A percentile compares a stretch with the other conserved stretches of the same genome.
Evolutionary conservation across 2,329 filamentous ascomycete genomes (phyloP).

Genomic region (Penicillium freii): DNA sequence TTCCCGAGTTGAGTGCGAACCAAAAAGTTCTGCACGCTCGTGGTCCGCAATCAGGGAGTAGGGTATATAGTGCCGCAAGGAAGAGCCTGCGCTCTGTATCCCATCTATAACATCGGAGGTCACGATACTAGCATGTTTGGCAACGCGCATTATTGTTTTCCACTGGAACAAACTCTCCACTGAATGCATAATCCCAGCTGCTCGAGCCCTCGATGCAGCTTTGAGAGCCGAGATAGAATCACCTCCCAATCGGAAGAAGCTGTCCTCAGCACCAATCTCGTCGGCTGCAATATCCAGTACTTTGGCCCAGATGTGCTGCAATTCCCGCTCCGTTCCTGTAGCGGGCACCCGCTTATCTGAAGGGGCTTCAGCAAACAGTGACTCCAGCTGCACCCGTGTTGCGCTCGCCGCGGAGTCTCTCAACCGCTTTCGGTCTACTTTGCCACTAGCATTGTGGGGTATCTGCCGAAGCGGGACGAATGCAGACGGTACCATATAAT

Average conservation of each 20-base stretch:
- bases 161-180: slow-evolving; percentile 8
- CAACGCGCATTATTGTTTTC: slow-evolving; percentile 4
- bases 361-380: background rate
- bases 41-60: background rate
- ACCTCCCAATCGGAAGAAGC: slow-evolving; percentile 13
- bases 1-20: background rate
- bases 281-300: background rate
- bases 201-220: slow-evolving; percentile 3
- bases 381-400: slow-evolving; percentile 1
- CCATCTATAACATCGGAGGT: background rate
- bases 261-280: slow-evolving; percentile 7
- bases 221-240: slow-evolving; percentile 12
- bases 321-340: background rate
- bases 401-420: background rate
- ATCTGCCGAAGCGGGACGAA: slow-evolving; percentile 5
- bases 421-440: slow-evolving; percentile 11
- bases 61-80: background rate
- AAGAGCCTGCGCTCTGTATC: background rate
- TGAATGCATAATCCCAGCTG: background rate
- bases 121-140: background rate
- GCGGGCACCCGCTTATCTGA: background rate
- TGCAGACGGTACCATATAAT: slow-evolving; percentile 12
- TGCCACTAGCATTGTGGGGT: slow-evolving; percentile 5
- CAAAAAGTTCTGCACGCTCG: background rate
- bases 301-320: slow-evolving; percentile 9